These are phyloP conservation scores for Allium cepa DNA, from an alignment of 106 monocot species.

Conservation along the genomic window DNA sequence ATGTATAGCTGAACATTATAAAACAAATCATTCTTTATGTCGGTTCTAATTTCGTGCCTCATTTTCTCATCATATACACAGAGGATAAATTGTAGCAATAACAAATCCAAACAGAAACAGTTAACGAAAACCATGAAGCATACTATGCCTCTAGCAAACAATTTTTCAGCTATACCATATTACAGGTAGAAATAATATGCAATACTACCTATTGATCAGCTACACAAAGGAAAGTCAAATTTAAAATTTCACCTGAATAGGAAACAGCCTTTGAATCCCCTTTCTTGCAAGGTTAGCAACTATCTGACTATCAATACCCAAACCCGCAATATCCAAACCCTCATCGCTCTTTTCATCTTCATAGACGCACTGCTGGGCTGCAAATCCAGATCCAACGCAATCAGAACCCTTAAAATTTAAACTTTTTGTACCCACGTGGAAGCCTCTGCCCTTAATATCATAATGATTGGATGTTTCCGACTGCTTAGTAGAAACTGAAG, in stretches of 20 bases:
- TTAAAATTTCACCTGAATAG: conserved; percentile 61
- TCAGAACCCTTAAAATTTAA: conserved; percentile 39
- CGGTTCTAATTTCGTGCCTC: no score
- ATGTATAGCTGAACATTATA: no score
- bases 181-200: no score
- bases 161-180: no score
- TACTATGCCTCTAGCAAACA: no score
- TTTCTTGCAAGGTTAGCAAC: conserved; percentile 39
- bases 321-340: conserved; percentile 70
- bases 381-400: conserved; percentile 35
- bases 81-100: no score
- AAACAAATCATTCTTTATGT: no score
- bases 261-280: conserved; percentile 83
- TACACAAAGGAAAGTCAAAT: no score
- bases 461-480: neutral
- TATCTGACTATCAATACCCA: conserved; percentile 65
- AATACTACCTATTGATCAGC: no score
- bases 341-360: conserved; percentile 59
- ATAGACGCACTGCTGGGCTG: conserved; percentile 33
- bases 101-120: no score
- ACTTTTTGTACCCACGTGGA: conserved; percentile 34
- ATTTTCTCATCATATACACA: no score
- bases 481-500: conserved; percentile 1
- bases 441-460: conserved; percentile 17
- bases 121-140: no score